These are phyloP conservation scores for Teratosphaeria gauchensis DNA, from an alignment of 2,329 filamentous ascomycete genomes.

Conservation along the genomic window DNA sequence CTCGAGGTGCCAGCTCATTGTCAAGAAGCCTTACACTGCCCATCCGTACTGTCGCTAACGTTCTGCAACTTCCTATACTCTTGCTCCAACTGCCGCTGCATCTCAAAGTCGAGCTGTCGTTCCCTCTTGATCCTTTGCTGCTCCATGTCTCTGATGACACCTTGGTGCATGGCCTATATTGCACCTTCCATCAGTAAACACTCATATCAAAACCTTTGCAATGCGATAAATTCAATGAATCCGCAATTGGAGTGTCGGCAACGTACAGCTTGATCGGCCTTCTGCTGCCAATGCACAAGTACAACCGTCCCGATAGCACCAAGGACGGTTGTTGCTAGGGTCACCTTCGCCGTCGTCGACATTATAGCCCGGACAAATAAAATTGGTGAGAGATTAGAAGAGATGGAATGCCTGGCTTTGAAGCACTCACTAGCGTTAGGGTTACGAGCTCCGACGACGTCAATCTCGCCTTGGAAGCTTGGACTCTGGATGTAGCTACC, in stretches of 20 bases:
- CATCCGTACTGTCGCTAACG: conserved; percentile 48
- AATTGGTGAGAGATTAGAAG: not conserved
- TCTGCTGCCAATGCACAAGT: conserved; percentile 84
- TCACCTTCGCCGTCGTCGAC: conserved; percentile 85
- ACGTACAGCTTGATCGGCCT: conserved; percentile 68
- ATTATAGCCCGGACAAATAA: conserved; percentile 39
- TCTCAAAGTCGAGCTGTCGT: conserved; percentile 86
- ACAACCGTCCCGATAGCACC: conserved; percentile 67
- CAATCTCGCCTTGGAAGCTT: not conserved
- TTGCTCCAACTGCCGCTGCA: conserved; percentile 74
- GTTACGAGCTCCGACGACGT: not conserved
- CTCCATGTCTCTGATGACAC: conserved; percentile 89
- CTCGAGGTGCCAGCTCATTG: too few relatives aligned
- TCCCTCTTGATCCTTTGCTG: conserved; percentile 85
- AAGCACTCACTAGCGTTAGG: not conserved
- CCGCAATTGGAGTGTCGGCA: not conserved
- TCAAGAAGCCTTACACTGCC: not conserved
- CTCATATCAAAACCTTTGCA: not conserved
- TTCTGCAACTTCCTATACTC: conserved; percentile 85
- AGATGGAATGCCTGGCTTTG: not conserved
- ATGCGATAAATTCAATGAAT: not conserved
- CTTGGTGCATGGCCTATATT: conserved; percentile 80
- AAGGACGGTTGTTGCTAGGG: conserved; percentile 66
- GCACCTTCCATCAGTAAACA: conserved; percentile 3
- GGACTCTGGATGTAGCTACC: not conserved